Conservation (phyloP, 805 yeast genomes). For the Starmerella geochares region DNA sequence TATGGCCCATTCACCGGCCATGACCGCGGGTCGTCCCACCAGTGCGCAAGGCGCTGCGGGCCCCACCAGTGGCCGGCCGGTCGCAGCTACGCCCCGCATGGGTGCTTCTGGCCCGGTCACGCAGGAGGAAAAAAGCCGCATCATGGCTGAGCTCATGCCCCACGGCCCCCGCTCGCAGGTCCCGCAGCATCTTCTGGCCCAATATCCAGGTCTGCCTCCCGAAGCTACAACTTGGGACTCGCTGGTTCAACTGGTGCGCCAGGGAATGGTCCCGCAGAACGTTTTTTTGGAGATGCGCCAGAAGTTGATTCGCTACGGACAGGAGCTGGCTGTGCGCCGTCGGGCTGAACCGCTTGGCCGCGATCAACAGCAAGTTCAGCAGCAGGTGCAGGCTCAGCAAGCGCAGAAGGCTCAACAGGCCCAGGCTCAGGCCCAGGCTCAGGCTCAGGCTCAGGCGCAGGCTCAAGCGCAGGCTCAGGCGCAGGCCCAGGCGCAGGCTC, state of each 20-base stretch:
- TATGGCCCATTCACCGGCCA: not conserved
- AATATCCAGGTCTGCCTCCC: constrained; percentile 68
- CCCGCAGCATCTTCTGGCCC: constrained; percentile 54
- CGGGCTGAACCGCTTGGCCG: constrained; percentile 14
- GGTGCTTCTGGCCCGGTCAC: constrained; percentile 5
- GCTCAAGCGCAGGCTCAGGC: constrained; percentile 8
- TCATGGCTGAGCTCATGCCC: constrained; percentile 19
- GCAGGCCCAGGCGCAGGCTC: constrained; percentile 17
- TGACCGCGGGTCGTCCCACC: not conserved
- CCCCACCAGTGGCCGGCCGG: not conserved
- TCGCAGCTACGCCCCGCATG: not conserved
- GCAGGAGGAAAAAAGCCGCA: constrained; percentile 14
- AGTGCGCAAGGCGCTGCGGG: not conserved
- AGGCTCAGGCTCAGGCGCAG: not conserved
- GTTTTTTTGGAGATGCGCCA: constrained; percentile 28
- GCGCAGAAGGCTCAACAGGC: constrained; percentile 24
- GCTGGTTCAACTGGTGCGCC: constrained; percentile 44
- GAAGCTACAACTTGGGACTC: constrained; percentile 74
- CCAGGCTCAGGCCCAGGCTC: constrained; percentile 20
- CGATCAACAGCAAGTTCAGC: constrained; percentile 20
- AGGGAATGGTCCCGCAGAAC: constrained; percentile 23
- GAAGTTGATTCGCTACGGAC: constrained; percentile 26
- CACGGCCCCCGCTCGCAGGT: constrained; percentile 46
- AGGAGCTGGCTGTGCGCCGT: constrained; percentile 28
- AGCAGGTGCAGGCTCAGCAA: constrained; percentile 13